Evolutionary conservation across 371 early-diverging fungal species (phyloP).

Genomic region (Mortierella polycephala): DNA sequence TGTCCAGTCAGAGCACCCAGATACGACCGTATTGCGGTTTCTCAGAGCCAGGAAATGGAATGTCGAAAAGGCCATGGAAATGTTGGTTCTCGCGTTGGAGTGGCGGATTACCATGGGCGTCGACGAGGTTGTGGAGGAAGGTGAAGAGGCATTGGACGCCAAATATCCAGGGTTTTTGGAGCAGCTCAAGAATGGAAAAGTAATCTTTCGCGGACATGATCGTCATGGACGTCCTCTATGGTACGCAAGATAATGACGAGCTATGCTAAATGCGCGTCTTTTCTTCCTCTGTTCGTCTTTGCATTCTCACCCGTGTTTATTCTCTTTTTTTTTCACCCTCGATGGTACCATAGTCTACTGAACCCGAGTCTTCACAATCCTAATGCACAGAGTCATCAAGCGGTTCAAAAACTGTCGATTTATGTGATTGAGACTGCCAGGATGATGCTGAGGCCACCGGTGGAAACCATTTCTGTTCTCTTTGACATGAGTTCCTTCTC

Average conservation of each 20-base stretch:
- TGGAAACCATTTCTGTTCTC: conserved; percentile 80
- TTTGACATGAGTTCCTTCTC: conserved; percentile 86
- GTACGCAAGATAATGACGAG: conserved; percentile 49
- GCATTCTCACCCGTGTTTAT: conserved; percentile 17
- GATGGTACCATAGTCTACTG: conserved; percentile 56
- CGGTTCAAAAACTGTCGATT: conserved; percentile 68
- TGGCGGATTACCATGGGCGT: conserved; percentile 72
- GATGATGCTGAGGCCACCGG: conserved; percentile 69
- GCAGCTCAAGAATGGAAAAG: conserved; percentile 64
- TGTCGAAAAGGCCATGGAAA: conserved; percentile 68
- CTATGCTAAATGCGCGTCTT: background rate
- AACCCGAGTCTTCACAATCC: conserved; percentile 65
- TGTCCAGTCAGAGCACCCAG: conserved; percentile 69
- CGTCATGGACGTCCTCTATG: conserved; percentile 63
- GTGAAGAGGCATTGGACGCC: conserved; percentile 64
- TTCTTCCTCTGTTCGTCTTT: background rate
- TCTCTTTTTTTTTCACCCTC: conserved; percentile 1
- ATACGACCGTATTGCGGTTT: conserved; percentile 68
- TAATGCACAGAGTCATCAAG: conserved; percentile 62
- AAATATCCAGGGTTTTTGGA: conserved; percentile 60
- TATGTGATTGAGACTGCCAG: conserved; percentile 86
- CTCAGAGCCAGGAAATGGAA: conserved; percentile 81
- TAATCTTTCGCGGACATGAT: conserved; percentile 66
- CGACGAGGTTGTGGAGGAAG: conserved; percentile 62
- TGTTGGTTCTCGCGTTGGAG: conserved; percentile 65